Evolutionary conservation across 1,284 basidiomycete genomes (phyloP), one percentile per base, ranked within the genome.

Genomic region (Boletus hoseneyae): DNA sequence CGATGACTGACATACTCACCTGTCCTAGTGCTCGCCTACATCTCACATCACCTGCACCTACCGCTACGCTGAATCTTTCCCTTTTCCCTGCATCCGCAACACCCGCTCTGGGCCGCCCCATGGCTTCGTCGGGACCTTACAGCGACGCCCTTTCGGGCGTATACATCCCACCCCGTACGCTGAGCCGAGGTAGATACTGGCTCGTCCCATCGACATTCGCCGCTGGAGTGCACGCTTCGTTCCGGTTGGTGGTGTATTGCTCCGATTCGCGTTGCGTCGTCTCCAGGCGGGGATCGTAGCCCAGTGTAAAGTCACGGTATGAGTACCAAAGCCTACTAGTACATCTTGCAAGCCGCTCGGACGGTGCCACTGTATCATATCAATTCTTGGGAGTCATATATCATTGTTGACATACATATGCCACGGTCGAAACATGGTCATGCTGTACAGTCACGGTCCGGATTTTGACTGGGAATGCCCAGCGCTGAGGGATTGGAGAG

Each of bases 121-220:
- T 87, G 12, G 68, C 75, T 1, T 89, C 88, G 0, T 90, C 90
- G 0, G 90, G 91, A 2, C 78, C 86, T 0, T 94, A 93, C 61
- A 78, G 82, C 18, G 89, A 93, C 56, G 72, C 78, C 0, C 69
- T 82, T 12, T 78, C 82, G 1, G 90, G 89, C 0, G 89, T 85
- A 1, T 75, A 76, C n/a, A 85, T 83, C 2, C 75, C 79, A 1
- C 71, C 73, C 27, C 67, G 74, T 9, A 68, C 73, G 25, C 55
- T 90, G 27, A 69, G 71, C 10, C 67, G 79, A 3, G 90, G 88
- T 4, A 78, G 73, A 49, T 94, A 94, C 65, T 72, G 83, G 55
- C 66, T 86, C 15, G 75, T 93, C 2, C 85, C 87, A 2, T 90
- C 87, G 11, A 89, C 87, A 1, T 90, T 83, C 63, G 75, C 77